These are phyloP conservation scores for Berberis vulgaris DNA, from an alignment of 164 flowering plant species.

Conservation along the genomic window DNA sequence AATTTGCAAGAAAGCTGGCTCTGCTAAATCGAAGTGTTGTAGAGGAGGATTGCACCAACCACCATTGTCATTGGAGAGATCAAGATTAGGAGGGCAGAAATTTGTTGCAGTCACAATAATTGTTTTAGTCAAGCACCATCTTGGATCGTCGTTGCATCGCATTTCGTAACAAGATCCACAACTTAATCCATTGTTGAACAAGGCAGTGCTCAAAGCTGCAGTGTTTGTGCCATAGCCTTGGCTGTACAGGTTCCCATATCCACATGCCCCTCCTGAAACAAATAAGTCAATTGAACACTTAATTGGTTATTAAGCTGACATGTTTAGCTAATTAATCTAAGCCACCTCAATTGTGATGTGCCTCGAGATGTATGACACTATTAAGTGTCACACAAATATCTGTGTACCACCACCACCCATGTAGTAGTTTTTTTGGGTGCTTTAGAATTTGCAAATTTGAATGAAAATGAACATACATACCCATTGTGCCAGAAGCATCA, in stretches of 20 bases:
- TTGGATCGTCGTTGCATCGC: slow-evolving; percentile 24
- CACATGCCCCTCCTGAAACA: slow-evolving; percentile 43
- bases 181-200: slow-evolving; percentile 33
- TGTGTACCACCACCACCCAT: no score
- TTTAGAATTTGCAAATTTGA: no score
- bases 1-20: slow-evolving; percentile 33
- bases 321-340: no score
- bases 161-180: slow-evolving; percentile 42
- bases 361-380: no score
- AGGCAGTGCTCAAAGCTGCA: slow-evolving; percentile 39
- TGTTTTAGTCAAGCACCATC: slow-evolving; percentile 26
- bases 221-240: slow-evolving; percentile 33
- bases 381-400: no score
- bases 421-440: no score
- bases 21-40: slow-evolving; percentile 42
- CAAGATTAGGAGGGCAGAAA: slow-evolving; percentile 37
- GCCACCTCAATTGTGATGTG: no score
- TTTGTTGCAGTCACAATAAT: slow-evolving; percentile 40
- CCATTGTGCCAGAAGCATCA: slow-evolving; percentile 42
- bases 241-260: slow-evolving; percentile 30
- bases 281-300: neutral
- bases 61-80: slow-evolving; percentile 33
- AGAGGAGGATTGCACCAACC: slow-evolving; percentile 50
- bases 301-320: no score
- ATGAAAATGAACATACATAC: neutral